phyloP scores from a whole-genome alignment of 106 monocot genomes.

The Vanilla planifolia region DNA sequence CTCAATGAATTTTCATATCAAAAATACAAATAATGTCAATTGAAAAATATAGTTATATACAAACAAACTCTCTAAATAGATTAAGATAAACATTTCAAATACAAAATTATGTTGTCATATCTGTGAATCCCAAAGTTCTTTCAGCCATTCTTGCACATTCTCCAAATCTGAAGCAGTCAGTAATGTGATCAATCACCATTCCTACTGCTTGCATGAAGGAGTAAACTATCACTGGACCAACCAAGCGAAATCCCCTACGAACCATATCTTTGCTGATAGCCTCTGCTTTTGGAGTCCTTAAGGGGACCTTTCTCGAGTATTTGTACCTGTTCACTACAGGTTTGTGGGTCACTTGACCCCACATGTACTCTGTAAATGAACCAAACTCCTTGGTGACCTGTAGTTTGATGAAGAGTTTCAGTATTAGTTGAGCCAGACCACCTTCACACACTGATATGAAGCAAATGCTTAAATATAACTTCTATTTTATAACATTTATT shows the following conservation, averaged over 20 bases:
- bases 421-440: too few species aligned
- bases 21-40: too few species aligned
- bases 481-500: too few species aligned
- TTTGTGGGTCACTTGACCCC: constrained; percentile 76
- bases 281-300: constrained; percentile 73
- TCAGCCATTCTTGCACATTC: constrained; percentile 53
- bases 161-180: constrained; percentile 52
- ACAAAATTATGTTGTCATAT: too few species aligned
- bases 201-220: constrained; percentile 94
- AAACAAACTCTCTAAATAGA: too few species aligned
- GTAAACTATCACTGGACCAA: constrained; percentile 72
- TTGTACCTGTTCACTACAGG: constrained; percentile 50
- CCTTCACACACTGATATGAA: too few species aligned
- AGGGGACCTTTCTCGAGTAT: constrained; percentile 41
- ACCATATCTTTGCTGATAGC: constrained; percentile 82
- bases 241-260: constrained; percentile 68
- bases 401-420: too few species aligned
- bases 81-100: too few species aligned
- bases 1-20: too few species aligned
- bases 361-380: constrained; percentile 78
- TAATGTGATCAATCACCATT: constrained; percentile 72
- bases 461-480: too few species aligned
- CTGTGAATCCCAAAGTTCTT: too few species aligned
- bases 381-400: constrained; percentile 83
- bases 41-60: too few species aligned